Evolutionary conservation across 805 yeast species (phyloP).

Genomic region (Zygoascus tannicola): DNA sequence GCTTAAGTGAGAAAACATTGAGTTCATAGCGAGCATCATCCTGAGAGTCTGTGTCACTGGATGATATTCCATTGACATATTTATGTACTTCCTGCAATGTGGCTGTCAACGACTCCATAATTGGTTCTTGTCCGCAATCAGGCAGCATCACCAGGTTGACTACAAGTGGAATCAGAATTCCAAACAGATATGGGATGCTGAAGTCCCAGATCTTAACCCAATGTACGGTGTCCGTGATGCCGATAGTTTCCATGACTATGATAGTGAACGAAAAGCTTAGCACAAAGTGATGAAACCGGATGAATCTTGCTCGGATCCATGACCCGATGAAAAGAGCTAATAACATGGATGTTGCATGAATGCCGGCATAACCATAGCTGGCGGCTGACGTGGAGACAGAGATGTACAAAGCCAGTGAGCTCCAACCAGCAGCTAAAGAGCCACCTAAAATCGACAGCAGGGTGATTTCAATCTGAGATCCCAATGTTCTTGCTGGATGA

Average conservation of each 20-base stretch:
- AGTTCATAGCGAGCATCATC: constrained; percentile 24
- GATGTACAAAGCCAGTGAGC: constrained; percentile 35
- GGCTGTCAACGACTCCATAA: constrained; percentile 23
- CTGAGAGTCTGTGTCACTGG: constrained; percentile 17
- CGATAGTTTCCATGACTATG: constrained; percentile 28
- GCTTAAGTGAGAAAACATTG: constrained; percentile 25
- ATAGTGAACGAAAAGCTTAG: constrained; percentile 19
- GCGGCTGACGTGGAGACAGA: constrained; percentile 35
- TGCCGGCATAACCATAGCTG: constrained; percentile 37
- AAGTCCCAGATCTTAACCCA: constrained; percentile 28
- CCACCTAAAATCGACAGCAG: constrained; percentile 33
- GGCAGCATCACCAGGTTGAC: constrained; percentile 34
- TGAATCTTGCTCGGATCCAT: constrained; percentile 36
- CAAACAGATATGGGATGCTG: constrained; percentile 38
- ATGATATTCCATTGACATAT: constrained; percentile 13
- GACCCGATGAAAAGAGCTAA: constrained; percentile 32
- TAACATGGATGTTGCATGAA: constrained; percentile 35
- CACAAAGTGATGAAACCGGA: constrained; percentile 32
- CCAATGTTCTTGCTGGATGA: constrained; percentile 40
- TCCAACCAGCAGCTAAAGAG: constrained; percentile 38
- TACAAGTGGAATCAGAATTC: constrained; percentile 31
- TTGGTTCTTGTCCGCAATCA: constrained; percentile 32
- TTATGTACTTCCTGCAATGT: constrained; percentile 14
- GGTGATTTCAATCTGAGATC: constrained; percentile 40
- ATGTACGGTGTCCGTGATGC: constrained; percentile 18